phyloP scores from a whole-genome alignment of 148 eudicot species.

The Camellia sinensis region DNA sequence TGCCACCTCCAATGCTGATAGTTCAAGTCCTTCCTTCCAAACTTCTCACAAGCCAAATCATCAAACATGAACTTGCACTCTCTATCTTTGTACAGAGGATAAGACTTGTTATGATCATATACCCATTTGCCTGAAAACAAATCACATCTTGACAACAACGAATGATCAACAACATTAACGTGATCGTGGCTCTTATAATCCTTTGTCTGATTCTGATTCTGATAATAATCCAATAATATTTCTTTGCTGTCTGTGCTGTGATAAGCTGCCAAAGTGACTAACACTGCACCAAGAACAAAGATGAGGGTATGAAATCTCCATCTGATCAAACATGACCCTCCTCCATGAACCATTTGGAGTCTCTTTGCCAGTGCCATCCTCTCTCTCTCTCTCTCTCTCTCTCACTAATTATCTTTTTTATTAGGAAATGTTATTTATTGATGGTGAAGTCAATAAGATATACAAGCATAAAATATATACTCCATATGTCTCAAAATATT shows the following conservation, averaged over 20 bases:
- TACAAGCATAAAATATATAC: too few species aligned
- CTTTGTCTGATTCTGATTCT: neutral
- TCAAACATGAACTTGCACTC: constrained; percentile 17
- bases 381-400: constrained; percentile 1
- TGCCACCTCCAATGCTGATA: constrained; percentile 33
- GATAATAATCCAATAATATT: neutral
- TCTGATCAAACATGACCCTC: neutral
- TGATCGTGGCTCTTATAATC: neutral
- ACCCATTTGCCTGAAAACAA: constrained; percentile 28
- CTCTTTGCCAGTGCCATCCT: neutral
- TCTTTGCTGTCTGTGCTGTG: neutral
- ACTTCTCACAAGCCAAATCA: constrained; percentile 26
- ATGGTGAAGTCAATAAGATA: too few species aligned
- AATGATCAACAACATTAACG: neutral
- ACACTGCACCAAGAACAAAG: neutral
- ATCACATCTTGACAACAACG: constrained; percentile 11
- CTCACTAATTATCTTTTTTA: neutral
- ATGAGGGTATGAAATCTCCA: neutral
- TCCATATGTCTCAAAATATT: too few species aligned
- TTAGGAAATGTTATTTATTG: neutral
- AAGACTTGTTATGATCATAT: constrained; percentile 18
- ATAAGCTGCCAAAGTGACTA: neutral
- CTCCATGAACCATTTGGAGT: neutral
- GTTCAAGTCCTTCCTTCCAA: constrained; percentile 20
- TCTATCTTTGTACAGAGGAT: constrained; percentile 24